Conservation (phyloP, 179 eudicot species). For the Spinacia oleracea region DNA sequence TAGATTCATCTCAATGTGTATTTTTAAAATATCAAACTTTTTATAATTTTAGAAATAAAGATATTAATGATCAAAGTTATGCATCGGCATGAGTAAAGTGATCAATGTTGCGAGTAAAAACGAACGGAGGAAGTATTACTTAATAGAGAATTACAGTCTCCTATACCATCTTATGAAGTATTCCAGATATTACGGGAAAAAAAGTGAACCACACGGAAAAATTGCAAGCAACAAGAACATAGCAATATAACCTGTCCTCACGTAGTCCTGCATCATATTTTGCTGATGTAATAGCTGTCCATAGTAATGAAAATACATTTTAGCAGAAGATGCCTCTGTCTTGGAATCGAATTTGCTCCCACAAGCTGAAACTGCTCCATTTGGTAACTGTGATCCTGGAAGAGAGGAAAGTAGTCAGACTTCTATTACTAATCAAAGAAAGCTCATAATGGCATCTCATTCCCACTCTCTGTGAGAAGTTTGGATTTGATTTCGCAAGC, state of each 20-base stretch:
- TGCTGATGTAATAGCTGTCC: constrained; percentile 98
- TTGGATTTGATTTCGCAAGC: background rate
- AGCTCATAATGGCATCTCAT: background rate
- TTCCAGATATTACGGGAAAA: background rate
- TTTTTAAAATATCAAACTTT: too few relatives aligned
- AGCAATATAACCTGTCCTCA: constrained; percentile 84
- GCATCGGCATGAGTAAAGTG: too few relatives aligned
- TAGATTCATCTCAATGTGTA: too few relatives aligned
- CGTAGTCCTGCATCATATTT: constrained; percentile 98
- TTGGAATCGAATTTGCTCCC: constrained; percentile 90
- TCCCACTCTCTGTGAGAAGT: background rate
- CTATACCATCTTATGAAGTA: background rate
- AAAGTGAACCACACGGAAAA: background rate
- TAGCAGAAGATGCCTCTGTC: constrained; percentile 91
- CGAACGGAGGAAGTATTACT: too few relatives aligned
- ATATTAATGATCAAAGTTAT: too few relatives aligned
- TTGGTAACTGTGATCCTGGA: constrained; percentile 54
- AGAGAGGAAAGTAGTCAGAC: constrained; percentile 29
- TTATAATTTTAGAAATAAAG: too few relatives aligned
- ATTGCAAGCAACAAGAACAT: background rate
- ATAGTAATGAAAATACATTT: constrained; percentile 97
- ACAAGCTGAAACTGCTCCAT: constrained; percentile 56
- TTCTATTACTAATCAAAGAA: background rate
- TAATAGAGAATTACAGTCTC: background rate
- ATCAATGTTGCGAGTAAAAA: too few relatives aligned